Base-by-base conservation (phyloP, 306 rosid genomes). In the Datisca glomerata region DNA sequence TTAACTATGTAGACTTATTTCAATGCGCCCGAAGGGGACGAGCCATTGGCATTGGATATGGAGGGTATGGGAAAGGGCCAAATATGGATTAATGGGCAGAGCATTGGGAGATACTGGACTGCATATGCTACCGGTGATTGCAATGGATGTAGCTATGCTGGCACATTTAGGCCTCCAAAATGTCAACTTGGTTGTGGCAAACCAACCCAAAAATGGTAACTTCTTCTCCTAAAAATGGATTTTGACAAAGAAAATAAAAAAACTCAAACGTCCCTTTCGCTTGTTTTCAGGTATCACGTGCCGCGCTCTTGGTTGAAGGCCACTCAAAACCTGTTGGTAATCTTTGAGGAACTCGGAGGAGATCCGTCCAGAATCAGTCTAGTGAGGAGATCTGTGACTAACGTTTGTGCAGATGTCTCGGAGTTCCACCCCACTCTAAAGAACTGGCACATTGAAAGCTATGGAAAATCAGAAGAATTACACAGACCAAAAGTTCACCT, bases 51-150 rank as follows among this genome's bases (percentile, higher is more conserved):
- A 39, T 55, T 91, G 71, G 94, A 91, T 67, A 80, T 91, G 94
- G 72, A 59, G 57, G 92, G 92, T 36, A 91, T 91, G 98, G 98
- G 98, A 14, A 91, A 91, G 69, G 98, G 98, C 43, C 98, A 91
- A 66, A 69, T 91, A 71, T 91, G 98, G 98, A 84, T 91, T 24
- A 91, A 91, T 37, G 96, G 94, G 13, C 63, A 70, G 68, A 85
- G 92, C 41, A 78, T 91, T 51, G 98, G 96, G 47, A 78, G 98
- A 71, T 85, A 91, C 68, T 91, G 98, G 98, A 91, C 94, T 16
- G 91, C 85, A 20, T 64, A 31, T 23, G 94, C 96, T 35, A 53
- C 52, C 43, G 94, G 98, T 53, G 53, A 74, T 48, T 91, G 98
- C 77, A 54, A 65, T 1, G 70, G 39, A 21, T 91, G 98, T 76